Evolutionary conservation across 805 yeast genomes (phyloP).

Genomic region (Candida sithepensis): DNA sequence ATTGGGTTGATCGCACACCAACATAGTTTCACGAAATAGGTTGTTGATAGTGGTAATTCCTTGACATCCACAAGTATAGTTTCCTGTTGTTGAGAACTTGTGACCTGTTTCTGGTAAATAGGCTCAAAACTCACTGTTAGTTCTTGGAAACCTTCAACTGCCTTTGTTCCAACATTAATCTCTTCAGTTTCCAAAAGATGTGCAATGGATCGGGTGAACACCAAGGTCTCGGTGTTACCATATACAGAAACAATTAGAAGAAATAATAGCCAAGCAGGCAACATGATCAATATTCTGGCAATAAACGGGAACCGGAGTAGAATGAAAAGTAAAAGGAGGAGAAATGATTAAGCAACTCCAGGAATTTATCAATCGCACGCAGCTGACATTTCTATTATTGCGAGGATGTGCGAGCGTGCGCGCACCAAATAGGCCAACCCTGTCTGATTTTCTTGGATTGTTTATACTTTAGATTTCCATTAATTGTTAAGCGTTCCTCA

Average conservation of each 20-base stretch:
- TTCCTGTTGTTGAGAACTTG: constrained; percentile 10
- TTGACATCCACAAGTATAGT: constrained; percentile 5
- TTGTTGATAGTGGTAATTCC: background rate
- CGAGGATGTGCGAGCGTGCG: background rate
- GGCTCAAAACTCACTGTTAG: constrained; percentile 12
- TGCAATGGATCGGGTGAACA: constrained; percentile 1
- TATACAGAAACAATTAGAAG: background rate
- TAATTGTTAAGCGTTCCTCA: background rate
- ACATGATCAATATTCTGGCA: background rate
- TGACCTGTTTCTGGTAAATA: constrained; percentile 6
- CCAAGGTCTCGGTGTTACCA: constrained; percentile 23
- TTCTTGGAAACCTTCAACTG: constrained; percentile 1
- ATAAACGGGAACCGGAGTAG: too few relatives aligned
- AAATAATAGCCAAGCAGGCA: background rate
- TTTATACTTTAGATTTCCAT: background rate
- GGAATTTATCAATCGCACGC: background rate
- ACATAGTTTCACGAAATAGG: constrained; percentile 15
- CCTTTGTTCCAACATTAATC: background rate
- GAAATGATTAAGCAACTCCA: background rate
- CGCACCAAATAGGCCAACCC: background rate
- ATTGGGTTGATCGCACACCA: constrained; percentile 29
- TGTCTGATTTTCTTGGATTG: background rate
- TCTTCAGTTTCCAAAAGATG: background rate
- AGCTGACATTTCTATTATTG: background rate
- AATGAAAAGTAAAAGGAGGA: background rate